These are phyloP conservation scores for Quillaja saponaria DNA, from an alignment of 306 rosid species.

Conservation along the genomic window DNA sequence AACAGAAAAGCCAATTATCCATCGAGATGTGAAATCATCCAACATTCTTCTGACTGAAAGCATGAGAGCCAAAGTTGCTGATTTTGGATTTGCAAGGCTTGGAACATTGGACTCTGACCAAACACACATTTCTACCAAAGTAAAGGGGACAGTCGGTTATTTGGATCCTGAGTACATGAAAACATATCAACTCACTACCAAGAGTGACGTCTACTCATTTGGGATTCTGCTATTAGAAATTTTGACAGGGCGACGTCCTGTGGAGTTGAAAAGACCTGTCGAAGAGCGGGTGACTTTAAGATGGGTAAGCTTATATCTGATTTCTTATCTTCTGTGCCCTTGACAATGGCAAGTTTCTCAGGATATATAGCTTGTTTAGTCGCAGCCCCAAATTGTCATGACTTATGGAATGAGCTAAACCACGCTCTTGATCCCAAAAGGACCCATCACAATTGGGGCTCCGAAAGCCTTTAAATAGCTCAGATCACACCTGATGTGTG, in stretches of 20 bases:
- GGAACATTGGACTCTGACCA: constrained; percentile 70
- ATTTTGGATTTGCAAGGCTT: constrained; percentile 95
- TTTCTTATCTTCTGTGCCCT: constrained; percentile 14
- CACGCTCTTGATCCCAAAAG: too few relatives aligned
- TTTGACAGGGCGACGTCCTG: constrained; percentile 85
- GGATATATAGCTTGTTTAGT: too few relatives aligned
- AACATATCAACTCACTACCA: constrained; percentile 89
- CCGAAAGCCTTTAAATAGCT: too few relatives aligned
- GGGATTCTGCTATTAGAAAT: constrained; percentile 90
- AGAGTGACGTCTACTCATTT: constrained; percentile 95
- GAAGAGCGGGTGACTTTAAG: constrained; percentile 85
- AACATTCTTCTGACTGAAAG: constrained; percentile 95
- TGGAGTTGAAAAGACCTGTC: constrained; percentile 65
- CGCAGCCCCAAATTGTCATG: too few relatives aligned
- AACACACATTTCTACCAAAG: constrained; percentile 95
- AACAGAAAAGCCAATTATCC: constrained; percentile 91
- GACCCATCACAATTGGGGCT: too few relatives aligned
- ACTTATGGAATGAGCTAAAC: too few relatives aligned
- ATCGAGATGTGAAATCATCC: constrained; percentile 94
- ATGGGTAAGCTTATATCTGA: constrained; percentile 69
- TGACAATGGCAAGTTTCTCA: constrained; percentile 5
- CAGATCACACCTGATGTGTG: too few relatives aligned
- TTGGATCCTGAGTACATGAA: constrained; percentile 97
- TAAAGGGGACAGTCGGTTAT: constrained; percentile 99
- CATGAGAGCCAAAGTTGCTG: constrained; percentile 98